phyloP scores from a whole-genome alignment of 257 asterid genomes.

The Fraxinus excelsior region DNA sequence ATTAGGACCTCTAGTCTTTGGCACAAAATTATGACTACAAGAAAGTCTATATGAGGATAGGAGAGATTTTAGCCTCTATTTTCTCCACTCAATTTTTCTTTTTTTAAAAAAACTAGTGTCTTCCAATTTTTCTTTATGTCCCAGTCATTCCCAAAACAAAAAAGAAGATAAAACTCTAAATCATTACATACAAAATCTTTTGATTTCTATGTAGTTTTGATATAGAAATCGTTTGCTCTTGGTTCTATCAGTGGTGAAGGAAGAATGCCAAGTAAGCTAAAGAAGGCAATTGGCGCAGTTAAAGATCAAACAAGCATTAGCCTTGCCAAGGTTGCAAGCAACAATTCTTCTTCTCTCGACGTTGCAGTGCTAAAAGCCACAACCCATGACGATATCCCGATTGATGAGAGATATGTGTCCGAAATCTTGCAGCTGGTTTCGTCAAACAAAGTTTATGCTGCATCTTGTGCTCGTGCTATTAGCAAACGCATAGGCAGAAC shows the following conservation, averaged over 20 bases:
- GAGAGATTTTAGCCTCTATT: conserved; percentile 21
- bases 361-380: conserved; percentile 81
- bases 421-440: conserved; percentile 68
- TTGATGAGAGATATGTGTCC: conserved; percentile 56
- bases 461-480: conserved; percentile 73
- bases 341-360: conserved; percentile 61
- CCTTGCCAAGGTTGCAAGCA: conserved; percentile 75
- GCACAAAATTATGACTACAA: not conserved
- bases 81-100: not conserved
- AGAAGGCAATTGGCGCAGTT: conserved; percentile 83
- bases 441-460: conserved; percentile 65
- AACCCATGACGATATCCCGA: conserved; percentile 67
- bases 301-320: conserved; percentile 95
- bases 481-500: conserved; percentile 89
- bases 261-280: conserved; percentile 81
- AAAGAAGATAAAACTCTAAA: not conserved
- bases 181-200: not conserved
- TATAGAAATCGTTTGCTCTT: too few relatives aligned
- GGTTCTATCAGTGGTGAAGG: not conserved
- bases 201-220: too few relatives aligned
- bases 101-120: not conserved
- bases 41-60: conserved; percentile 8
- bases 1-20: not conserved
- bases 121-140: not conserved
- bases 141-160: not conserved